Conservation (phyloP, 106 monocot genomes). For the Hemerocallis citrina region DNA sequence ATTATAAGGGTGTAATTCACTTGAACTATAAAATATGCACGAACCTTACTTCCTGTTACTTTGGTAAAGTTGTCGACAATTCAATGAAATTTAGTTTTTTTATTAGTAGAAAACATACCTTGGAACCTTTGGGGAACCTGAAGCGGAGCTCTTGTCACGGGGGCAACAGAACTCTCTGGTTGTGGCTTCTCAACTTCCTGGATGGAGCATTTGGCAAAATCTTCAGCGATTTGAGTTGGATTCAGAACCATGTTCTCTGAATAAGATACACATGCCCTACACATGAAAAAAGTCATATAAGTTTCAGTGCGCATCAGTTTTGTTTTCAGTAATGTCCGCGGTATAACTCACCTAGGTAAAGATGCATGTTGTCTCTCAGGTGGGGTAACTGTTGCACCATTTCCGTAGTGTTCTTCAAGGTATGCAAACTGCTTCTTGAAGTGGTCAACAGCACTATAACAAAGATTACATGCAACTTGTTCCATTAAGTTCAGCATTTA, state of each 20-base stretch:
- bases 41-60: no score
- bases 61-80: no score
- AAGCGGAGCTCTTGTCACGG: constrained; percentile 32
- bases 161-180: constrained; percentile 14
- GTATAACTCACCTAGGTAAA: constrained; percentile 62
- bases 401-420: constrained; percentile 86
- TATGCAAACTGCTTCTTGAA: constrained; percentile 98
- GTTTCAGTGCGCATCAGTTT: not conserved
- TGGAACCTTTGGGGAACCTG: constrained; percentile 40
- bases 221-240: constrained; percentile 28
- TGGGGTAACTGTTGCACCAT: constrained; percentile 51
- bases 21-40: no score
- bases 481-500: no score
- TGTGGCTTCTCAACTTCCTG: constrained; percentile 25
- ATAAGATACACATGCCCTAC: constrained; percentile 40
- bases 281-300: constrained; percentile 8
- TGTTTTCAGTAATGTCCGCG: not conserved
- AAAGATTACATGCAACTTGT: not conserved
- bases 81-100: no score
- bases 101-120: constrained; percentile 13
- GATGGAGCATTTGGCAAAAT: constrained; percentile 50
- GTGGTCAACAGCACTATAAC: constrained; percentile 89
- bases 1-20: no score
- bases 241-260: constrained; percentile 31
- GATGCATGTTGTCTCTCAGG: constrained; percentile 83